Conservation (phyloP, 495 filamentous ascomycete genomes). For the Oleoguttula mirabilis region DNA sequence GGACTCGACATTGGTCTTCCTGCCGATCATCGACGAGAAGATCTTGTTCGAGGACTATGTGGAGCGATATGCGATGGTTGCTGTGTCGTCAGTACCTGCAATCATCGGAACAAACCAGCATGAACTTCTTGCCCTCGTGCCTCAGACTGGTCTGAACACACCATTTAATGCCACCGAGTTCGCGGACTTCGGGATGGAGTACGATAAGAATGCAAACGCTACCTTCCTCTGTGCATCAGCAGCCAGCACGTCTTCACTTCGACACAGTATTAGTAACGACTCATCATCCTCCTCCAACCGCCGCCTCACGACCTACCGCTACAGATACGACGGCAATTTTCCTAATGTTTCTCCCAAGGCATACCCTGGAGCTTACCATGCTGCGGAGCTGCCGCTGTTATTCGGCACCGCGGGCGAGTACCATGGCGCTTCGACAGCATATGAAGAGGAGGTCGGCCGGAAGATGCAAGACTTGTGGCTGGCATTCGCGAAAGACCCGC, state of each 20-base stretch:
- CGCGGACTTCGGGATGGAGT: too few species aligned
- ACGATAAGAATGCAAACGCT: too few species aligned
- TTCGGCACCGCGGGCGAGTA: constrained; percentile 17
- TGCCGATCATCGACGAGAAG: constrained; percentile 13
- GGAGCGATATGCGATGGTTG: too few species aligned
- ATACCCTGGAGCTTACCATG: constrained; percentile 25
- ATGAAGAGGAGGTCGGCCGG: constrained; percentile 13
- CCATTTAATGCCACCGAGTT: too few species aligned
- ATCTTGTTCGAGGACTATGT: constrained; percentile 18
- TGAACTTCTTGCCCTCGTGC: too few species aligned
- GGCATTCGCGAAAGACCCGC: constrained; percentile 20
- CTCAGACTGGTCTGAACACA: too few species aligned
- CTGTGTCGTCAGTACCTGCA: too few species aligned
- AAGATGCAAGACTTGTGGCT: constrained; percentile 21
- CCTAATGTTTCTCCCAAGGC: too few species aligned
- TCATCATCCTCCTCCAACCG: too few species aligned
- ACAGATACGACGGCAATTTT: constrained; percentile 37
- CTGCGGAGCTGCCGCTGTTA: constrained; percentile 17
- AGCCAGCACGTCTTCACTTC: too few species aligned
- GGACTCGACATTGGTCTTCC: constrained; percentile 12
- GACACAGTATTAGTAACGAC: too few species aligned
- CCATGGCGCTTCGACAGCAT: constrained; percentile 6
- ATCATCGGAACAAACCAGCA: constrained; percentile 17
- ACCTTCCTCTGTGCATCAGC: too few species aligned
- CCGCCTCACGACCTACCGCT: constrained; percentile 35